Evolutionary conservation across 2,329 filamentous ascomycete genomes (phyloP).

Genomic region (Cytospora piceicola): DNA sequence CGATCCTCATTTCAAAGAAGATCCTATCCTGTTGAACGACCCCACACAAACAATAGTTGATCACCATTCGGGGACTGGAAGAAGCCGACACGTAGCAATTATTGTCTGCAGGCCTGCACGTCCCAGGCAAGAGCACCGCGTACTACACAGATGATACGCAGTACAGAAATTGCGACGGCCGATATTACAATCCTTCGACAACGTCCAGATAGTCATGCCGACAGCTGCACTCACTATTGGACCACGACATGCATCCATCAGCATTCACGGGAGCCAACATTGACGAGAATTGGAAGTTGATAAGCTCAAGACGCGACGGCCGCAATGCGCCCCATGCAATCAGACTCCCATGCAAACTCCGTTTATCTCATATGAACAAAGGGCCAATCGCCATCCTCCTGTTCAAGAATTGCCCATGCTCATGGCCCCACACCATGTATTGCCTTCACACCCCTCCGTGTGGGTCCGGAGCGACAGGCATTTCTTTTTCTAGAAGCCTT

Average conservation of each 20-base stretch:
- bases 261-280: constrained; percentile 7
- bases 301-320: constrained; percentile 11
- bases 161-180: constrained; percentile 13
- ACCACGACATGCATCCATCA: constrained; percentile 24
- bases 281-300: not conserved
- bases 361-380: constrained; percentile 1
- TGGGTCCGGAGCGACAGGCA: constrained; percentile 20
- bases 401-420: not conserved
- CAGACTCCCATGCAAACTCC: constrained; percentile 10
- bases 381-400: constrained; percentile 16
- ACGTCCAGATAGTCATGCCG: constrained; percentile 15
- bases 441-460: constrained; percentile 26
- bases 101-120: constrained; percentile 6
- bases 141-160: constrained; percentile 17
- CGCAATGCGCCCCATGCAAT: constrained; percentile 1
- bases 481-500: constrained; percentile 30
- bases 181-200: constrained; percentile 8
- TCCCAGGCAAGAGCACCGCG: constrained; percentile 5
- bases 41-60: constrained; percentile 13
- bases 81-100: constrained; percentile 17
- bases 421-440: constrained; percentile 17
- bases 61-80: constrained; percentile 13
- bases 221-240: constrained; percentile 28
- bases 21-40: constrained; percentile 2
- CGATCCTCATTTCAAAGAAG: constrained; percentile 10